These are phyloP conservation scores for Cryptosporidium bovis DNA, from an alignment of 169 alveolate species.

Conservation along the genomic window DNA sequence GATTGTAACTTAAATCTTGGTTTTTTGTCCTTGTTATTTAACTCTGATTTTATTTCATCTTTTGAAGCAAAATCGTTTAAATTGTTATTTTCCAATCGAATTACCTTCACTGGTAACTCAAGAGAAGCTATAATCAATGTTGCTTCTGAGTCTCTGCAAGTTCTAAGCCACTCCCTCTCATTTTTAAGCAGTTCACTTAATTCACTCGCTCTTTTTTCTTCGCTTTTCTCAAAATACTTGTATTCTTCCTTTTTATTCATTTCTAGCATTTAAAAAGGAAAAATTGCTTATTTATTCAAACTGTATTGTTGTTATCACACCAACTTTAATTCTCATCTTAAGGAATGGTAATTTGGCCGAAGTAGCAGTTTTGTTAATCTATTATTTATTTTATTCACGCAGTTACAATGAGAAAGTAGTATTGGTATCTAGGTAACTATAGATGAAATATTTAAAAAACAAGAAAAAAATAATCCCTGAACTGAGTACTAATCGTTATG, in stretches of 20 bases:
- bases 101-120: constrained; percentile 56
- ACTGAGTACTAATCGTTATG: no score
- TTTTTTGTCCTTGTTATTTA: neutral
- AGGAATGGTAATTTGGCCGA: no score
- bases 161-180: constrained; percentile 41
- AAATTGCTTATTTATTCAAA: no score
- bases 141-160: constrained; percentile 8
- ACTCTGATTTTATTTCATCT: neutral
- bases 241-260: neutral
- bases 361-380: no score
- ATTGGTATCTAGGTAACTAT: no score
- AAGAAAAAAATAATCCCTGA: no score
- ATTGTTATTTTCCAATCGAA: constrained; percentile 6
- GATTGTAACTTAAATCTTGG: constrained; percentile 19
- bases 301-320: no score
- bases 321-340: no score
- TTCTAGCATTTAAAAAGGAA: neutral
- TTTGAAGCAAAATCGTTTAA: neutral
- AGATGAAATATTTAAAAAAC: no score
- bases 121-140: constrained; percentile 74
- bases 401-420: no score
- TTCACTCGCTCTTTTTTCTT: constrained; percentile 4
- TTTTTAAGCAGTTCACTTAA: constrained; percentile 26
- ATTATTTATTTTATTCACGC: no score
- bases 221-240: neutral